Evolutionary conservation across 495 filamentous ascomycete species (phyloP), one percentile per base, ranked within the genome.

Genomic region (Penicillium coffeae): DNA sequence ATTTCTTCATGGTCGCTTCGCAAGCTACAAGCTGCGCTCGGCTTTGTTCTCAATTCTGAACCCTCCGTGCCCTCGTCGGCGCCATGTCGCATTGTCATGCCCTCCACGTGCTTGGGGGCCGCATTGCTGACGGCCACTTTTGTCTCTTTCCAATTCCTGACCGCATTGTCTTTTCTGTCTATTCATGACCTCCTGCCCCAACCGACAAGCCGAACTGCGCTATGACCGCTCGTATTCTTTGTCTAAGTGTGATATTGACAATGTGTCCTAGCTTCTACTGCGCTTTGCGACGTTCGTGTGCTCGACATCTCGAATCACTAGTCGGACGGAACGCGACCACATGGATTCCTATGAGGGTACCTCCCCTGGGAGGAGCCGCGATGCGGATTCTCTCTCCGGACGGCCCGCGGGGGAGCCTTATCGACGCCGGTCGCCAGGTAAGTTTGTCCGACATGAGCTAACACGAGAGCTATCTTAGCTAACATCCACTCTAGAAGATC

Each of bases 351-450:
- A 74, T 38, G 71, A 74, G 45, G 55, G 51, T 40, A 62, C 51
- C 8, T 75, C 70, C 27, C 69, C 72, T 3, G 68, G 66, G 14
- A 68, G 68, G 47, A 60, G 32, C 43, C 71, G 71, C n/a, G 70
- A 73, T 15, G 58, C 46, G 35, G 70, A 73, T 16, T 59, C 66
- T 10, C 69, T 69, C 35, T 33, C 55, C 40, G 52, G 60, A 14
- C 56, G 70, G 39, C 46, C 53, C 2, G 55, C 59, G 0, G 58
- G 55, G 1, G 75, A 79, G 34, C 60, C 52, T 3, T 76, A 77
- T 57, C 62, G 77, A 57, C 75, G 74, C 44, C 67, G 76, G 43
- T 80, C 77, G 32, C 77, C 77, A 51, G 67, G 77, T 80, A 72
- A 57, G 75, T 48, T 52, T 36, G 5, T 4, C 4, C 25, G 25